Percentiles rank a stretch among this genome's conserved stretches.
Conservation (phyloP, 2,329 filamentous ascomycete species). For the Nakataea oryzae region DNA sequence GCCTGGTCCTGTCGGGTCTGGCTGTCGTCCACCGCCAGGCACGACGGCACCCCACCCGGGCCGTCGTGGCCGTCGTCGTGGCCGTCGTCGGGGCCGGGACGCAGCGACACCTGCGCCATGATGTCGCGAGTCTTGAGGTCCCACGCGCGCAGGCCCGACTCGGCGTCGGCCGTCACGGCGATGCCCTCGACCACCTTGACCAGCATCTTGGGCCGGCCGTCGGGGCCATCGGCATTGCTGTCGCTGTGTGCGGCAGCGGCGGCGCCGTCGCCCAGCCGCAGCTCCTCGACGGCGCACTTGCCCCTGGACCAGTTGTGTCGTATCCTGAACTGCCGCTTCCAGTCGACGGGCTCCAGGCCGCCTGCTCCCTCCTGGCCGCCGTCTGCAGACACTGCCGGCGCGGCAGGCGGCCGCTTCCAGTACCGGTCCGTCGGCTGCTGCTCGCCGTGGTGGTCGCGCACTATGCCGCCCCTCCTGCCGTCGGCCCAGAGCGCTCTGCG, state of each 20-base stretch:
- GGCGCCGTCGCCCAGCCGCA: conserved; percentile 32
- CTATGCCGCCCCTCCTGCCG: conserved; percentile 29
- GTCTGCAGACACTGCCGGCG: neutral
- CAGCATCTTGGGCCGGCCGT: conserved; percentile 45
- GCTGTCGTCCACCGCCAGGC: conserved; percentile 52
- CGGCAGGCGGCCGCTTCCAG: conserved; percentile 19
- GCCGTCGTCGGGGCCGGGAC: conserved; percentile 6
- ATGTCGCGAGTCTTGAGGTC: conserved; percentile 53
- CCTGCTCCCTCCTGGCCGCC: conserved; percentile 18
- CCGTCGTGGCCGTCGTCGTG: conserved; percentile 3
- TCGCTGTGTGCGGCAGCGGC: no score
- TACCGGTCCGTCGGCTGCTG: neutral
- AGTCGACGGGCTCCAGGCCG: conserved; percentile 55
- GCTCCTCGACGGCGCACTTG: conserved; percentile 68
- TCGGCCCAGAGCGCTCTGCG: conserved; percentile 33
- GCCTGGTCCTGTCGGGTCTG: conserved; percentile 27
- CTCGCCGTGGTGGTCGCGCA: conserved; percentile 31
- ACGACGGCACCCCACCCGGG: conserved; percentile 35
- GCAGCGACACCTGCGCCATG: conserved; percentile 38
- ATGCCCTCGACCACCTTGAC: conserved; percentile 70
- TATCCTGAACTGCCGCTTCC: conserved; percentile 83
- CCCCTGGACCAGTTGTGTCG: conserved; percentile 87
- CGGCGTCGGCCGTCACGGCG: conserved; percentile 64
- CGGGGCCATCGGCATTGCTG: conserved; percentile 14
- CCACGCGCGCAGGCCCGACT: conserved; percentile 69